These are phyloP conservation scores for Pseudevernia furfuracea DNA, from an alignment of 495 filamentous ascomycete genomes.

Conservation along the genomic window DNA sequence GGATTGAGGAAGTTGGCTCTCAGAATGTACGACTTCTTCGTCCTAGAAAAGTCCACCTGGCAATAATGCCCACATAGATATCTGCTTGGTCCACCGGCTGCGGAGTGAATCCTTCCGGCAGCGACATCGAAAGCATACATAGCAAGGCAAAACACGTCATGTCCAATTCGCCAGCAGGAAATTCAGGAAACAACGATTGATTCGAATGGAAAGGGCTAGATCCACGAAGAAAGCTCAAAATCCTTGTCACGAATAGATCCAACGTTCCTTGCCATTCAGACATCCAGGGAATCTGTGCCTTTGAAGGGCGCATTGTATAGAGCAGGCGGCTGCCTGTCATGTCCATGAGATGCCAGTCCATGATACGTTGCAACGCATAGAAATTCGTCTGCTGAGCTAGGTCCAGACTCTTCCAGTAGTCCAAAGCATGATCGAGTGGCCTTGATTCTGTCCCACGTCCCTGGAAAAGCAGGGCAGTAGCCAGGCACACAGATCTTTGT, in stretches of 20 bases:
- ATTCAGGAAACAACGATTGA: background rate
- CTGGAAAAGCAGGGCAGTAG: background rate
- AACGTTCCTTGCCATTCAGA: background rate
- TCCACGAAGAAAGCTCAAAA: background rate
- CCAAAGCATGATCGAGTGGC: background rate
- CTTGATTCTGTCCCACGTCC: background rate
- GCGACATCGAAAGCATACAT: background rate
- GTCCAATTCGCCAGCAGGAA: background rate
- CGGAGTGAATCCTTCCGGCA: background rate
- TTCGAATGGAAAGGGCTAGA: background rate
- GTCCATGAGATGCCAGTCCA: background rate
- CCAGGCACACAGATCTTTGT: background rate
- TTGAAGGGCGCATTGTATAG: background rate
- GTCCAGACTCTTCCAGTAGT: background rate
- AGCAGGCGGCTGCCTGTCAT: background rate
- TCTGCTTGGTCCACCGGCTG: background rate
- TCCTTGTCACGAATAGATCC: background rate
- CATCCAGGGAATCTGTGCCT: constrained; percentile 6
- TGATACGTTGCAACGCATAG: background rate
- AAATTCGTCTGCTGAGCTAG: background rate
- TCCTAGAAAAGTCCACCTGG: background rate
- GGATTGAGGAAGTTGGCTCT: background rate
- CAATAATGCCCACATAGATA: background rate
- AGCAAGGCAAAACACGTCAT: background rate
- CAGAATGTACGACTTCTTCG: background rate